These are phyloP conservation scores for Termitomyces sp. DNA, from an alignment of 768 basidiomycete genomes.

Conservation along the genomic window DNA sequence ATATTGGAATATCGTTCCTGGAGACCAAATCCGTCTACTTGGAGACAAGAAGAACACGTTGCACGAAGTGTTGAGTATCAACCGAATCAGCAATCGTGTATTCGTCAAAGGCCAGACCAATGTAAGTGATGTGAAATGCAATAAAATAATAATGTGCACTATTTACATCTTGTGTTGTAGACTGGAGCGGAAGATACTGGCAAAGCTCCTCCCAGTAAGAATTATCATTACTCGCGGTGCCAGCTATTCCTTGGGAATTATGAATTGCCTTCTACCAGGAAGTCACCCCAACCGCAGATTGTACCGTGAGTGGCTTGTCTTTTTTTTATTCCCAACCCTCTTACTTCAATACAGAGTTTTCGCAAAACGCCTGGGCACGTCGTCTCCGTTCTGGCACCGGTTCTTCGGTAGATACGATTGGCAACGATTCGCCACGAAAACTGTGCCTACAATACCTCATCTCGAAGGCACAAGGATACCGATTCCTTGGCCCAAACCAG, in stretches of 20 bases:
- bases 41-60: slow-evolving; percentile 59
- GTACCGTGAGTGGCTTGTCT: slow-evolving; percentile 40
- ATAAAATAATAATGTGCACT: neutral
- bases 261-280: slow-evolving; percentile 47
- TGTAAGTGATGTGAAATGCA: slow-evolving; percentile 17
- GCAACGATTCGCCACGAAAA: slow-evolving; percentile 68
- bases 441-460: slow-evolving; percentile 52
- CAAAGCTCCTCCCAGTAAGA: slow-evolving; percentile 36
- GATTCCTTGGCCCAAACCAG: slow-evolving; percentile 70
- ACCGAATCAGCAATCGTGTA: slow-evolving; percentile 67
- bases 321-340: neutral
- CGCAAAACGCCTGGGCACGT: slow-evolving; percentile 64
- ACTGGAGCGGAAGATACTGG: slow-evolving; percentile 20
- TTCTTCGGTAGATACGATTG: slow-evolving; percentile 58
- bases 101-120: slow-evolving; percentile 46
- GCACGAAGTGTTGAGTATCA: slow-evolving; percentile 71
- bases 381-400: slow-evolving; percentile 57
- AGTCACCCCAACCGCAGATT: slow-evolving; percentile 29
- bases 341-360: slow-evolving; percentile 54
- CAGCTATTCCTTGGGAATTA: slow-evolving; percentile 73
- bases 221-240: slow-evolving; percentile 75
- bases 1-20: slow-evolving; percentile 86
- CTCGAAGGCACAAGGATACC: slow-evolving; percentile 35
- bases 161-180: slow-evolving; percentile 8
- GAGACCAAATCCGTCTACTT: slow-evolving; percentile 70